Percentiles rank a stretch among this genome's conserved stretches.
Conservation (phyloP, 2,329 filamentous ascomycete genomes). For the Xylaria sp. region DNA sequence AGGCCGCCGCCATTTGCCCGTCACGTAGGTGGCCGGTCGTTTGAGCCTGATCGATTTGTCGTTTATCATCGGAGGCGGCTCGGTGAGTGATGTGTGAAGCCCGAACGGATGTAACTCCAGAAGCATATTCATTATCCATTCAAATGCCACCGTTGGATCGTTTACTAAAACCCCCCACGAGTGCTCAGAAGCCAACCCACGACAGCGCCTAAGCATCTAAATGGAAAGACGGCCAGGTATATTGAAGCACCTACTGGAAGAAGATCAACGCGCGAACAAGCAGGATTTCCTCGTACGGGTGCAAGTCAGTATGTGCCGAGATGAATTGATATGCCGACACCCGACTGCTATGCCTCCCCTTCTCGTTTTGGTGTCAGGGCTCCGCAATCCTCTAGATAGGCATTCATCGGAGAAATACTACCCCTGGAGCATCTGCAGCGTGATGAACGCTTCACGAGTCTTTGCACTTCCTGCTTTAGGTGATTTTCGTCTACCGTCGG, state of each 20-base stretch:
- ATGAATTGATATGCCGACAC: conserved; percentile 16
- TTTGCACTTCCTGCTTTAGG: conserved; percentile 9
- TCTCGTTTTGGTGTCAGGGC: conserved; percentile 6
- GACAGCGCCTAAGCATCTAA: neutral
- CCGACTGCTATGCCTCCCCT: conserved; percentile 15
- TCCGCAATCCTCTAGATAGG: conserved; percentile 12
- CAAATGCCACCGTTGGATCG: conserved; percentile 19
- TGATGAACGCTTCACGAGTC: conserved; percentile 11
- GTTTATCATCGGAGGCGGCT: conserved; percentile 29
- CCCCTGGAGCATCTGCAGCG: conserved; percentile 13
- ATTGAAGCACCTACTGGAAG: conserved; percentile 4
- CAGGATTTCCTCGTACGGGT: neutral
- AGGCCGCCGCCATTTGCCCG: conserved; percentile 4
- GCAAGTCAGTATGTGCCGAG: conserved; percentile 8
- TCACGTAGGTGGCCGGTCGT: conserved; percentile 6
- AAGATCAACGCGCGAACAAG: conserved; percentile 14
- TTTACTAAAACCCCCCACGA: neutral
- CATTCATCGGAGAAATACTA: conserved; percentile 14
- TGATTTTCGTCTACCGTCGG: neutral
- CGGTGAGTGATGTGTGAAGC: conserved; percentile 33
- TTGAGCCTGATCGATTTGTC: conserved; percentile 20
- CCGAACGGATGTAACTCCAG: conserved; percentile 29
- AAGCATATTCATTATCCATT: conserved; percentile 14
- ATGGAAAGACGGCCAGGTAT: neutral
- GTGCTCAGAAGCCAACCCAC: conserved; percentile 15